Evolutionary conservation across 441 rosid genomes (phyloP), one percentile per base, ranked within the genome.

Genomic region (Gossypium aridum): DNA sequence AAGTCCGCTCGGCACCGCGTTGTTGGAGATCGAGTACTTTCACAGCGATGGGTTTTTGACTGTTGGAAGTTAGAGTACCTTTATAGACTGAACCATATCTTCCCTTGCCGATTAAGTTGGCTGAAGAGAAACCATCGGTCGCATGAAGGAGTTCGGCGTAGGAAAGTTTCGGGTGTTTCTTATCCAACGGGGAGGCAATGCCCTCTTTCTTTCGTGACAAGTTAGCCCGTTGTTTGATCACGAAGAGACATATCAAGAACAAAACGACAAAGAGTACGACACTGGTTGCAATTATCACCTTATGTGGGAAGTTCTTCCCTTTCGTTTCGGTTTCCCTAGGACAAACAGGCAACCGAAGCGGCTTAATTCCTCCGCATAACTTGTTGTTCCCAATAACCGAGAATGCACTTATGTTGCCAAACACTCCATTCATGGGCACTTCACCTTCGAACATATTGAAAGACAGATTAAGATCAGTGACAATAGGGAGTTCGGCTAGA

Each of bases 11-110:
- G 51, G 54, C 34, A 9, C 74, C 74, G 3, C 28, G 25, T 31
- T 56, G 64, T 56, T 71, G 74, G 37, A 71, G 74, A 19, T 71
- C 37, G 20, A 56, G 17, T 71, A 71, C 64, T 56, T 71, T 71
- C 51, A 31, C 53, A 28, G 64, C 64, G 12, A 71, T 4, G 4
- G 31, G 6, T 4, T 10, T 16, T 71, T 34, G 17, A 16, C 22
- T 54, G 22, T 34, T 28, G 22, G 8, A 31, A 34, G 34, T 17
- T 25, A 71, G 75, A 72, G 23, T 14, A 43, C 16, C 17, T 54
- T 60, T 49, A 7, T 66, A 66, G 49, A 55, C 65, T 0, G 65
- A 71, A 37, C 65, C 54, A 37, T 54, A 55, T 54, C 31, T 34
- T 28, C 74, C 75, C 6, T 16, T 56, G 10, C 75, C 75, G 6